These are phyloP conservation scores for Chlamydomonas sp. DNA, from an alignment of 139 green algal genomes.

Conservation along the genomic window DNA sequence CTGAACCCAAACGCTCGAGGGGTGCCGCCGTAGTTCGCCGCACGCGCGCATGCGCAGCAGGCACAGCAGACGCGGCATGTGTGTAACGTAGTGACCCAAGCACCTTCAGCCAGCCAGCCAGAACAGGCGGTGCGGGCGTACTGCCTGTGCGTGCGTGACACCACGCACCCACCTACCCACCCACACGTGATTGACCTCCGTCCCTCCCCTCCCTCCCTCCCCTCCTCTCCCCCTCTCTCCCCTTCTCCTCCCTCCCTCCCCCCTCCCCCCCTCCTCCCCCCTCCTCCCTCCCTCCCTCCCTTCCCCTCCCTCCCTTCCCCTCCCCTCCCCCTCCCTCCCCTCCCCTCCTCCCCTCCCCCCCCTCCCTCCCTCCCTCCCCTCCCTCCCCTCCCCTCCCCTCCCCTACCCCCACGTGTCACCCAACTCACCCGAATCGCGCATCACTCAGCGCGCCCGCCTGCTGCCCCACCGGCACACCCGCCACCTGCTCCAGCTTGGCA, in stretches of 20 bases:
- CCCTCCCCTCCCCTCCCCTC: too few species aligned
- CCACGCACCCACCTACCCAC: neutral
- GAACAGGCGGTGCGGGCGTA: too few species aligned
- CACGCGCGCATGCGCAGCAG: too few species aligned
- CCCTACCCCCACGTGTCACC: neutral
- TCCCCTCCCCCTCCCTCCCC: too few species aligned
- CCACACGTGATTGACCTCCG: neutral
- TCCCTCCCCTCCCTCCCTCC: neutral
- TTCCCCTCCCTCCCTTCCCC: too few species aligned
- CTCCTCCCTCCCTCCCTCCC: neutral
- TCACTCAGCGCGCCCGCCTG: constrained; percentile 43
- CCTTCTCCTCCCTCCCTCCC: neutral
- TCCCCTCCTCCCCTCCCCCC: neutral
- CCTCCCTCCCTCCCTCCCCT: too few species aligned
- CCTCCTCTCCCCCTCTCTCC: neutral
- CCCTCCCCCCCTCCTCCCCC: too few species aligned
- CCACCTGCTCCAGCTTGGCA: constrained; percentile 31
- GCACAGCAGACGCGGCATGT: too few species aligned
- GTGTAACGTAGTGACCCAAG: too few species aligned
- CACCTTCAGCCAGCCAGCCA: too few species aligned
- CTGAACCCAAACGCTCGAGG: too few species aligned
- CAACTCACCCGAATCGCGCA: neutral
- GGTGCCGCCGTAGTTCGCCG: too few species aligned
- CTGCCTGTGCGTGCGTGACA: neutral
- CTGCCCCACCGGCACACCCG: constrained; percentile 35